These are phyloP conservation scores for Aspergillus piperis DNA, from an alignment of 2,329 filamentous ascomycete genomes.

Conservation along the genomic window DNA sequence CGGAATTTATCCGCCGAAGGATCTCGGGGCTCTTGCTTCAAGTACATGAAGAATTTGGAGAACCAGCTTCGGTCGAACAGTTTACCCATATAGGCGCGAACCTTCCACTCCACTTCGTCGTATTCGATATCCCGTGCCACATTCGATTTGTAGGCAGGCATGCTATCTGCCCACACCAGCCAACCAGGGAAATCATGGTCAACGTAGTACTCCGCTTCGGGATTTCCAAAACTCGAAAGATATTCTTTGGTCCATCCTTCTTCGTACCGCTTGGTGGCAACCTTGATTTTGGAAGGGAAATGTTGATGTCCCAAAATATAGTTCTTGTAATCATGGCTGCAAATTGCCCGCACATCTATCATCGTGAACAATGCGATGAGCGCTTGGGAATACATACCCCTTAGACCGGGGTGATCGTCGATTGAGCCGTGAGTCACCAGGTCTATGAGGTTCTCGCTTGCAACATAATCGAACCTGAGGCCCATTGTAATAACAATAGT, in stretches of 20 bases:
- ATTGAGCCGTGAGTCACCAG: constrained; percentile 80
- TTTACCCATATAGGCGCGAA: constrained; percentile 76
- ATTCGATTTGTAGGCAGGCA: constrained; percentile 75
- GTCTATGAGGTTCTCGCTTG: constrained; percentile 77
- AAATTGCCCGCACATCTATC: constrained; percentile 82
- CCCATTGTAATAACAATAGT: constrained; percentile 90
- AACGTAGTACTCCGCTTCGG: constrained; percentile 81
- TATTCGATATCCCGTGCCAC: constrained; percentile 69
- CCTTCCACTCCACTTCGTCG: constrained; percentile 74
- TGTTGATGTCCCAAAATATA: constrained; percentile 80
- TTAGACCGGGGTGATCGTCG: constrained; percentile 83
- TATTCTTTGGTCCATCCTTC: constrained; percentile 77
- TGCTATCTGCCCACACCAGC: constrained; percentile 90
- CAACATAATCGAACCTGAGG: constrained; percentile 86
- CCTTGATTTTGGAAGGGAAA: constrained; percentile 72
- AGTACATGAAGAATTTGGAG: constrained; percentile 80
- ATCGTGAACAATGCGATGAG: constrained; percentile 80
- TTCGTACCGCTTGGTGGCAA: constrained; percentile 73
- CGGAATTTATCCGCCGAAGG: constrained; percentile 79
- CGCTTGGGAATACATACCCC: constrained; percentile 77
- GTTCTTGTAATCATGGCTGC: constrained; percentile 82
- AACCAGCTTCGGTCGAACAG: constrained; percentile 85
- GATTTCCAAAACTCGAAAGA: constrained; percentile 73
- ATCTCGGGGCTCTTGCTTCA: constrained; percentile 95
- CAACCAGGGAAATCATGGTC: constrained; percentile 92